These are phyloP conservation scores for Solanum piurae DNA, from an alignment of 257 asterid genomes.

Conservation along the genomic window DNA sequence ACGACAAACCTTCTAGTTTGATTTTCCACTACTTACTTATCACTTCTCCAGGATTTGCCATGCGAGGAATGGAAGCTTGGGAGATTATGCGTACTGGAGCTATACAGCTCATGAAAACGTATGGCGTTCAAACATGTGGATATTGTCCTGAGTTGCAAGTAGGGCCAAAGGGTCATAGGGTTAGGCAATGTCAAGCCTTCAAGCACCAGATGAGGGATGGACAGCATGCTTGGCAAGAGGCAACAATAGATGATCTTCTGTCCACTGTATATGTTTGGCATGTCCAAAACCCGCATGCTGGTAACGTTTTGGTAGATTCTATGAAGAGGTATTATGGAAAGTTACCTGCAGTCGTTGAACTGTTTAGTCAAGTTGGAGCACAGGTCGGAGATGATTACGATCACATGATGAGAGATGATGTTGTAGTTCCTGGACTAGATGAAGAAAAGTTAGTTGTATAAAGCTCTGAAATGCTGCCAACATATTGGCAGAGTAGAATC, in stretches of 20 bases:
- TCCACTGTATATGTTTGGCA: constrained; percentile 65
- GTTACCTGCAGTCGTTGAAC: constrained; percentile 57
- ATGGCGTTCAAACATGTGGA: constrained; percentile 52
- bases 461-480: background rate
- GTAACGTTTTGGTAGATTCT: constrained; percentile 24
- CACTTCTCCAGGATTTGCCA: constrained; percentile 29
- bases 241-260: constrained; percentile 42
- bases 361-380: constrained; percentile 60
- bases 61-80: constrained; percentile 44
- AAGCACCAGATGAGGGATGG: constrained; percentile 87
- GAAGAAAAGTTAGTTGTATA: constrained; percentile 49
- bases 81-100: constrained; percentile 36
- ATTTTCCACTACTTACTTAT: background rate
- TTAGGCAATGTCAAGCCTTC: constrained; percentile 66
- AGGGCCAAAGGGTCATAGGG: constrained; percentile 73
- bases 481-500: background rate
- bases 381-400: constrained; percentile 23
- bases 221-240: constrained; percentile 78
- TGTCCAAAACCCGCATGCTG: constrained; percentile 5
- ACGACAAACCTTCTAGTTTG: background rate
- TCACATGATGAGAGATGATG: constrained; percentile 37
- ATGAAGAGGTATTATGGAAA: constrained; percentile 54
- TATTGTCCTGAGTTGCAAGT: constrained; percentile 70
- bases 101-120: constrained; percentile 34
- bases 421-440: constrained; percentile 41